Base-by-base conservation (phyloP, 345 rosid genomes). In the Crucihimalaya himalaica region DNA sequence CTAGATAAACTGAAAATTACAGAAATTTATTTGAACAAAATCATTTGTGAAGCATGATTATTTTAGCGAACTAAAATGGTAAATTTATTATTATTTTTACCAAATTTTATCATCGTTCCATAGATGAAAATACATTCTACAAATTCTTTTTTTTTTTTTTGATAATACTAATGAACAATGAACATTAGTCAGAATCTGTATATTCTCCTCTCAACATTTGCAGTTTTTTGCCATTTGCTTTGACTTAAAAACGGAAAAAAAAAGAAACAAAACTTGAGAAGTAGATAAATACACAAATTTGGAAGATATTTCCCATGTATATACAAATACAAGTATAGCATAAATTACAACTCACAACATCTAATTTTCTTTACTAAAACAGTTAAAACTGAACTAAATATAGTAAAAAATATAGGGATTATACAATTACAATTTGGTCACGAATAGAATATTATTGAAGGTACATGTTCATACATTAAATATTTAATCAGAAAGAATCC, bases 381-480 rank as follows among this genome's bases (percentile, higher is more conserved):
- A 48, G 45, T 58, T 58, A 43, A 37, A 21, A 67, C 59, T 3
- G 19, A 74, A 60, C 42, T 50, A 59, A 67, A 67, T 59, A 68
- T 20, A 4, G 53, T 59, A 67, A 57, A 34, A 8, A 34, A 11
- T 34, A 32, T 13, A 18, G 5, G 4, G 19, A 48, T 50, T 6
- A 67, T 29, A 74, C 15, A 68, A 61, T 68, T 21, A 61, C 56
- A 75, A 75, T 15, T 52, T 53, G 62, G 63, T 25, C 29, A 7
- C 45, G 21, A 61, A 52, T 68, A 63, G 34, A 63, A 76, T 76
- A 76, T 54, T 16, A 10, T 43, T 40, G 5, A 20, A 60, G 55
- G 72, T 56, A 48, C 78, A 60, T 67, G 73, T 47, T 74, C 45
- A 74, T 37, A 43, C 78, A 39, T 39, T 45, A 37, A 74, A 27